Evolutionary conservation across 1,139 yeast species (phyloP).

Genomic region (Geotrichum reessii): DNA sequence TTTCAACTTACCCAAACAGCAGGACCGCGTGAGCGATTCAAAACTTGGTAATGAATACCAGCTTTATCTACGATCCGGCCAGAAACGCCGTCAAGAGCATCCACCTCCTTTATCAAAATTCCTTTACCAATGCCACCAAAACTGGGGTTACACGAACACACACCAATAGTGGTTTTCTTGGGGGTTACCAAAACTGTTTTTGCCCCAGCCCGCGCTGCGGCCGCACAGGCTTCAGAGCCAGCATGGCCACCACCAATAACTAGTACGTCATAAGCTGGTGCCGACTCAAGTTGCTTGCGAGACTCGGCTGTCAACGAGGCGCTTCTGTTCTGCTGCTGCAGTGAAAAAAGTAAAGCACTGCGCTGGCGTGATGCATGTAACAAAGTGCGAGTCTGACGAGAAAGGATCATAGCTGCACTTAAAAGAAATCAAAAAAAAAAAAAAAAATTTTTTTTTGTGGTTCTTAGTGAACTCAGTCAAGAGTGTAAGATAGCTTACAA

Average conservation of each 20-base stretch:
- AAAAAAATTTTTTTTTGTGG: background rate
- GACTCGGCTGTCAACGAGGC: conserved; percentile 16
- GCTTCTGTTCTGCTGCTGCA: background rate
- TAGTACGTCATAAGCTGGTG: conserved; percentile 52
- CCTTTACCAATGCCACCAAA: conserved; percentile 99
- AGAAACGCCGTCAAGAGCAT: conserved; percentile 92
- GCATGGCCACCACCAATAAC: conserved; percentile 99
- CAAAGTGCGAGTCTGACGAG: background rate
- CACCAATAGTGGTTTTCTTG: conserved; percentile 66
- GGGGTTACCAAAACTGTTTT: conserved; percentile 76
- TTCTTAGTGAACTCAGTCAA: background rate
- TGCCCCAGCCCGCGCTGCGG: conserved; percentile 79
- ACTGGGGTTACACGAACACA: conserved; percentile 95
- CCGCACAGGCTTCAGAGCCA: conserved; percentile 96
- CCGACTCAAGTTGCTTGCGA: conserved; percentile 4
- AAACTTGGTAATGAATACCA: conserved; percentile 84
- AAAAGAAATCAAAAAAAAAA: too few relatives aligned
- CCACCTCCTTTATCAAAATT: conserved; percentile 83
- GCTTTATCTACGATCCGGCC: conserved; percentile 81
- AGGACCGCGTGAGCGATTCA: conserved; percentile 86
- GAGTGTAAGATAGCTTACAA: background rate
- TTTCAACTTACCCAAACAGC: conserved; percentile 64
- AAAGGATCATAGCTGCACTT: background rate
- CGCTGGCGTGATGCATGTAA: background rate
- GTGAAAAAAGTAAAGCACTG: background rate